phyloP scores from a whole-genome alignment of 2,329 filamentous ascomycete species.

The Trichoderma atrobrunneum region DNA sequence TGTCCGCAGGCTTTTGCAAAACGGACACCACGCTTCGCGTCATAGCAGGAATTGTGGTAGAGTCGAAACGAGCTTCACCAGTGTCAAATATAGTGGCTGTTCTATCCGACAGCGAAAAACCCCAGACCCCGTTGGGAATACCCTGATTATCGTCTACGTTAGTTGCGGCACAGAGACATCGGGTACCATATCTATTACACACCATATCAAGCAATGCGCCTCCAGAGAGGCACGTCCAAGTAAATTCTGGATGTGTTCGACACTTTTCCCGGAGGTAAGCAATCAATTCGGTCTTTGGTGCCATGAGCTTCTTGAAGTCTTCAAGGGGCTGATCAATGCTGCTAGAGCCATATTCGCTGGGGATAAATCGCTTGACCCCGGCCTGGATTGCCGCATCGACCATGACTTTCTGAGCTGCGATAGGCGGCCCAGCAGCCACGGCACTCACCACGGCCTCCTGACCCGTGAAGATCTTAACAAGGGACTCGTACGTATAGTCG shows the following conservation, averaged over 20 bases:
- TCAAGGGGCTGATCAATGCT: not conserved
- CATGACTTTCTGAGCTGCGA: not conserved
- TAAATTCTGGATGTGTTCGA: not conserved
- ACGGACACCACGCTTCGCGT: not conserved
- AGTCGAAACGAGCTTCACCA: not conserved
- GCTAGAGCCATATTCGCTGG: not conserved
- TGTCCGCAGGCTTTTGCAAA: not conserved
- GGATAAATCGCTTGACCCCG: not conserved
- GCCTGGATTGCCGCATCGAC: not conserved
- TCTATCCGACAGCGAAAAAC: not conserved
- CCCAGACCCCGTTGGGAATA: not conserved
- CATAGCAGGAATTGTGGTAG: not conserved
- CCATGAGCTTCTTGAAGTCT: slow-evolving; percentile 2
- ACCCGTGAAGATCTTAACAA: not conserved
- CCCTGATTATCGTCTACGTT: not conserved
- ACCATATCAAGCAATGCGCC: not conserved
- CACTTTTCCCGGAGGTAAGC: not conserved
- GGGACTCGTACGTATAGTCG: not conserved
- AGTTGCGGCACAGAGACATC: not conserved
- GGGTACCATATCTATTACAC: not conserved
- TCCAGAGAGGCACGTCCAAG: not conserved
- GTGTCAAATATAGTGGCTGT: not conserved
- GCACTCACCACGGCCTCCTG: not conserved
- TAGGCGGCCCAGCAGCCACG: not conserved
- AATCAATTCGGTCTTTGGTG: not conserved